A percentile compares a stretch with the other conserved stretches of the same genome.
Evolutionary conservation across 176 grass and related monocot species (phyloP).

Genomic region (Eragrostis curvula): DNA sequence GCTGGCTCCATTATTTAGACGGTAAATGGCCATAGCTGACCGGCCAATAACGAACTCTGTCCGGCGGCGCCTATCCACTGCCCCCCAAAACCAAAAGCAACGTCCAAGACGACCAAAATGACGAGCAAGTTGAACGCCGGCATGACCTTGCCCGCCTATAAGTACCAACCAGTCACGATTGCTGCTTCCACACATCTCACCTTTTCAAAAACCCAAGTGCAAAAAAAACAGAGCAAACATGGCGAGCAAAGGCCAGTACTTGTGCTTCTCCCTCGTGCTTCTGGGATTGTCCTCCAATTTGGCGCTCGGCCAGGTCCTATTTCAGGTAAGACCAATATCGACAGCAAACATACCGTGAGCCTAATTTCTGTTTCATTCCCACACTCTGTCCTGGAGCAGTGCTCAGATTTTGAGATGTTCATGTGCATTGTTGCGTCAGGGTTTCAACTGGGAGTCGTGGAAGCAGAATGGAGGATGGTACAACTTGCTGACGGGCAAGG

Average conservation of each 20-base stretch:
- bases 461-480: conserved; percentile 67
- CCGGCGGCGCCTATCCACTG: background rate
- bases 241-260: background rate
- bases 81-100: background rate
- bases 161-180: background rate
- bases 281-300: background rate
- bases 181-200: background rate
- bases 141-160: background rate
- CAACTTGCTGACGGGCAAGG: conserved; percentile 46
- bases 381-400: too few relatives aligned
- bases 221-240: background rate
- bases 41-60: background rate
- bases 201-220: background rate
- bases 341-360: too few relatives aligned
- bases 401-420: too few relatives aligned
- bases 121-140: background rate
- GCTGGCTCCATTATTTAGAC: background rate
- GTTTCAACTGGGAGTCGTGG: conserved; percentile 67
- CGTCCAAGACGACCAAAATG: background rate
- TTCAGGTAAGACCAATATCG: background rate
- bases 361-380: too few relatives aligned
- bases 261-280: background rate
- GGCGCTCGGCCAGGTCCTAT: background rate
- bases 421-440: background rate
- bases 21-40: background rate